A percentile compares a stretch with the other conserved stretches of the same genome.
Conservation (phyloP, 83 land plant genomes). For the Picea engelmannii region DNA sequence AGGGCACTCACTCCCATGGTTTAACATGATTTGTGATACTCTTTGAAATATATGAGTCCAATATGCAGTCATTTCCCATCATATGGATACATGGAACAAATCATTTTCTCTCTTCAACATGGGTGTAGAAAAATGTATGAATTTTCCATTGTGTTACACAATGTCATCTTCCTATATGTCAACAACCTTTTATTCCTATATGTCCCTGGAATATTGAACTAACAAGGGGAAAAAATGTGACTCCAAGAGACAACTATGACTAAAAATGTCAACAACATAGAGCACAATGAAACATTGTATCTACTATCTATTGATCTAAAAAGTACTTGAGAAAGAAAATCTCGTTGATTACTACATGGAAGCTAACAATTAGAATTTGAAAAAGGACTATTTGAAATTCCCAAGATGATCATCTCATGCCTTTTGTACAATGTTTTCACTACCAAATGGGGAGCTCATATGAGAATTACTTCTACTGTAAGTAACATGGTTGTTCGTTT, state of each 20-base stretch:
- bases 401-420: background rate
- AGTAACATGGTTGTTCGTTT: constrained; percentile 48
- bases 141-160: too few relatives aligned
- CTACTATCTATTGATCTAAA: background rate
- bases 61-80: too few relatives aligned
- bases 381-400: background rate
- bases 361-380: background rate
- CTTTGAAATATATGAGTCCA: too few relatives aligned
- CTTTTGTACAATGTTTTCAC: constrained; percentile 51
- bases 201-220: constrained; percentile 58
- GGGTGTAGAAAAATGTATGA: too few relatives aligned
- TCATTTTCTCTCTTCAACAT: too few relatives aligned
- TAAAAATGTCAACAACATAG: constrained; percentile 4
- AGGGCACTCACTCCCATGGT: too few relatives aligned
- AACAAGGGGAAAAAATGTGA: constrained; percentile 11
- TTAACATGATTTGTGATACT: too few relatives aligned
- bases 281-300: background rate
- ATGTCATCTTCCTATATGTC: too few relatives aligned
- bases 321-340: constrained; percentile 1
- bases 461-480: constrained; percentile 46
- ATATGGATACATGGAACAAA: too few relatives aligned
- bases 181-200: background rate
- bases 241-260: constrained; percentile 1
- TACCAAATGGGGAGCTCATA: constrained; percentile 46
- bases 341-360: background rate